Evolutionary conservation across 2,329 filamentous ascomycete species (phyloP), one percentile per base, ranked within the genome.

Genomic region (Chaetomium sp.): DNA sequence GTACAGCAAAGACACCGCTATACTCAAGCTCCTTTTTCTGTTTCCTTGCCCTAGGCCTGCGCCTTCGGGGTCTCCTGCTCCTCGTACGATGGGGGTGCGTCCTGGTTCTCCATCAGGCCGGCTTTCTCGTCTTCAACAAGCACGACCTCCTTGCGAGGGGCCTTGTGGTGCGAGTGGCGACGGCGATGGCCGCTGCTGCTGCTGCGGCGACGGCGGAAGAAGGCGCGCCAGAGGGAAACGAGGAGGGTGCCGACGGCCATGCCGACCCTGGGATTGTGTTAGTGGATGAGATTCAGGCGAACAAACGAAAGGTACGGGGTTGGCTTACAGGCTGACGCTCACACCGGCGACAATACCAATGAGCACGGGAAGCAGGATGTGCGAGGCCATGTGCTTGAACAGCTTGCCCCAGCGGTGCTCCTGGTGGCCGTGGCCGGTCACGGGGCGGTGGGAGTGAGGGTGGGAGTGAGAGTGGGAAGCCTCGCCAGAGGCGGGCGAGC

Each of bases 331-430:
- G 75, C 88, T 89, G 68, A 89, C 86, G 33, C 82, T 81, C 62
- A 91, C 83, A 72, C 90, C 90, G 53, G 88, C 87, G 27, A 86
- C 82, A 68, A 92, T 82, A 65, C 90, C 90, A 68, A 91, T 82
- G 60, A 90, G 77, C 60, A 91, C 81, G 1, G 90, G 90, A 47
- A 92, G 79, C 56, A 92, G 75, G 53, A 92, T 82, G 67, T 88
- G 85, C 45, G 86, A 79, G 67, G 84, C 80, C 57, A 90, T 80
- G 70, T 84, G 84, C 72, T 81, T 80, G 55, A 87, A 69, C 29
- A 87, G 75, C 66, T 80, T 77, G 60, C 78, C 75, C 77, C 84
- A 83, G 62, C 74, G 75, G 57, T 73, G 73, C 56, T 71, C 65
- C 33, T 62, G 69, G 60, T 68, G 68, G 23, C 62, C 58, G n/a